Evolutionary conservation across 305 asterid species (phyloP), one percentile per base, ranked within the genome.

Genomic region (Andrographis paniculata): DNA sequence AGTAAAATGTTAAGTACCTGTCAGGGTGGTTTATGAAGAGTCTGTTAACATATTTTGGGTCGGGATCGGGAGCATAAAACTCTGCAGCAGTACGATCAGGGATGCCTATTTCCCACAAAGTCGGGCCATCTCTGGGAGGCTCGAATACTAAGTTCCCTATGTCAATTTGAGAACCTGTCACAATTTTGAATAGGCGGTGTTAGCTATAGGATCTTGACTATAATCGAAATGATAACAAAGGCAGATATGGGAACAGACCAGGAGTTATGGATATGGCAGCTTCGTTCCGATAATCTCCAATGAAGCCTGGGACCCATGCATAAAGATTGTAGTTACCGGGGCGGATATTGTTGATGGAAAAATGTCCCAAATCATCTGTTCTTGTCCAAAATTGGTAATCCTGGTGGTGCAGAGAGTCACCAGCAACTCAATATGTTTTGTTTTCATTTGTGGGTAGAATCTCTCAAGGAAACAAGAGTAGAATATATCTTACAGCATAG

Each of bases 81-180:
- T 83, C 93, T 6, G 93, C 93, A 55, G 99, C 99, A 37, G 78
- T 53, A 17, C 96, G 95, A 66, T 91, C 95, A 6, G 96, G 96
- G 17, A 78, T 42, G 61, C 99, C 96, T 47, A 91, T 91, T 67
- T 87, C 95, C 99, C 99, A 83, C 52, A 87, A 49, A 1, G 96
- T 91, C 0, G 94, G 94, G 23, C 99, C 99, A 52, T 83, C 87
- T 66, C 99, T 68, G 2, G 84, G 95, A 68, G 94, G 93, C 67
- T 62, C 59, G 42, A 56, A 84, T n/a, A 75, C 67, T 35, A 81
- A 62, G 48, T 81, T 87, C 4, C 89, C 91, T 56, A 77, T 41
- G 43, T 75, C 74, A 46, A 74, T 71, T 46, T 60, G 64, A 69
- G 58, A 49, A 33, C 96, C 98, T 91, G 65, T 58, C 38, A 15